These are phyloP conservation scores for Spencermartinsiella ligniputridi DNA, from an alignment of 1,139 yeast genomes.

Conservation along the genomic window DNA sequence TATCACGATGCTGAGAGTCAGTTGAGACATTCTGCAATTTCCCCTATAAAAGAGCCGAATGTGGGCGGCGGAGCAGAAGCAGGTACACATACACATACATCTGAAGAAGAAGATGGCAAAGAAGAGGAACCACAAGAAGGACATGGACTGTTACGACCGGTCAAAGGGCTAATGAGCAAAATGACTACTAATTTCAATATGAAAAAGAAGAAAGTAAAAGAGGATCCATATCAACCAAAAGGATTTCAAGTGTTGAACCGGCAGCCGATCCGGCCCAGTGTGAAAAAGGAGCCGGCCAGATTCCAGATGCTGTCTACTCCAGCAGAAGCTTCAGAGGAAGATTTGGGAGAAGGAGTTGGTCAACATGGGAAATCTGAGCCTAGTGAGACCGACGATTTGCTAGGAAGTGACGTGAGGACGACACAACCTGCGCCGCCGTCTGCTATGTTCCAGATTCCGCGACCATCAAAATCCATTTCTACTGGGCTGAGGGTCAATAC, in stretches of 20 bases:
- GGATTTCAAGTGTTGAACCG: slow-evolving; percentile 28
- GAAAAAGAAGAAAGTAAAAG: not conserved
- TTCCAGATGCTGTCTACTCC: slow-evolving; percentile 1
- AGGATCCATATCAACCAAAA: slow-evolving; percentile 13
- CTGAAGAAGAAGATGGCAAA: not conserved
- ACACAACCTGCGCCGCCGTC: not conserved
- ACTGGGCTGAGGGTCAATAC: not conserved
- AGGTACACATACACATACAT: not conserved
- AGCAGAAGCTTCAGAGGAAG: not conserved
- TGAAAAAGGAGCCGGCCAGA: not conserved
- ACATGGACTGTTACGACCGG: slow-evolving; percentile 1
- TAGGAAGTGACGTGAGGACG: not conserved
- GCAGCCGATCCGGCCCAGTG: slow-evolving; percentile 20
- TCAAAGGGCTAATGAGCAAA: slow-evolving; percentile 5
- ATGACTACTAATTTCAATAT: not conserved
- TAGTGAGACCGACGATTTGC: not conserved
- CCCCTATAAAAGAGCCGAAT: not conserved
- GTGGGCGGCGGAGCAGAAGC: not conserved
- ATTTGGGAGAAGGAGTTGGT: not conserved
- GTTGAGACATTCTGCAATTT: not conserved
- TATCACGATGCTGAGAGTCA: not conserved
- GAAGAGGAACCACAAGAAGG: not conserved
- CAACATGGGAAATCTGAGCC: not conserved
- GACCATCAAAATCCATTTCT: not conserved
- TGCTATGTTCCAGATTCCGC: not conserved